Evolutionary conservation across 1,284 basidiomycete genomes (phyloP).

Genomic region (Neonothopanus nambi): DNA sequence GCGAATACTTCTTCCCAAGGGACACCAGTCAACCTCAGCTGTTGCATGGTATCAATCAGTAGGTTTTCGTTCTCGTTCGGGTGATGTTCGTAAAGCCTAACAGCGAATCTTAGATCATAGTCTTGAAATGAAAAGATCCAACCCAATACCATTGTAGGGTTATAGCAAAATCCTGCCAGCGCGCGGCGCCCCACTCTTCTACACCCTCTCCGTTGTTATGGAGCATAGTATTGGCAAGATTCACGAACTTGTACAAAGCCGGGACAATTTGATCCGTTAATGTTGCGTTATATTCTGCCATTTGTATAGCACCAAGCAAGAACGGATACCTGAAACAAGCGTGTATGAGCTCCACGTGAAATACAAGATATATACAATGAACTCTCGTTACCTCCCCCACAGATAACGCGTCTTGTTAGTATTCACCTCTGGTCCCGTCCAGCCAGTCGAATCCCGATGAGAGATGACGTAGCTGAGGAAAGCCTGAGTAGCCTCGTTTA

Average conservation of each 20-base stretch:
- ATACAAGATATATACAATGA: neutral
- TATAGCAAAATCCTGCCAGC: slow-evolving; percentile 60
- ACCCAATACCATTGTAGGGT: slow-evolving; percentile 53
- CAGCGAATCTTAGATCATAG: too few species aligned
- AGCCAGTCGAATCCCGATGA: slow-evolving; percentile 53
- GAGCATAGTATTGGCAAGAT: slow-evolving; percentile 54
- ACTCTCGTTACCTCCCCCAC: slow-evolving; percentile 53
- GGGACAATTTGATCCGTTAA: slow-evolving; percentile 44
- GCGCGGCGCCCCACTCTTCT: slow-evolving; percentile 51
- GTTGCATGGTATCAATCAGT: slow-evolving; percentile 54
- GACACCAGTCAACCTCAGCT: slow-evolving; percentile 51
- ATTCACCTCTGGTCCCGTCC: slow-evolving; percentile 57
- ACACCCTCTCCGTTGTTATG: slow-evolving; percentile 48
- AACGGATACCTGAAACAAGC: slow-evolving; percentile 45
- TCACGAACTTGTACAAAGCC: slow-evolving; percentile 51
- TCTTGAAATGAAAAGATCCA: too few species aligned
- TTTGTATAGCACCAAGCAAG: slow-evolving; percentile 55
- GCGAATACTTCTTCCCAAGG: slow-evolving; percentile 45
- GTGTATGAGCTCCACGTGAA: neutral
- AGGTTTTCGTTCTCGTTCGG: slow-evolving; percentile 49
- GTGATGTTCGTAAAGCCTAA: slow-evolving; percentile 53
- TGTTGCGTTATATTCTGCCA: slow-evolving; percentile 48
- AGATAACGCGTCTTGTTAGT: slow-evolving; percentile 52
- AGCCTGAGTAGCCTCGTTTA: slow-evolving; percentile 46
- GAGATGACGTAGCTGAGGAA: slow-evolving; percentile 56